Evolutionary conservation across 768 basidiomycete genomes (phyloP), one percentile per base, ranked within the genome.

Genomic region (Harrya chromipes): DNA sequence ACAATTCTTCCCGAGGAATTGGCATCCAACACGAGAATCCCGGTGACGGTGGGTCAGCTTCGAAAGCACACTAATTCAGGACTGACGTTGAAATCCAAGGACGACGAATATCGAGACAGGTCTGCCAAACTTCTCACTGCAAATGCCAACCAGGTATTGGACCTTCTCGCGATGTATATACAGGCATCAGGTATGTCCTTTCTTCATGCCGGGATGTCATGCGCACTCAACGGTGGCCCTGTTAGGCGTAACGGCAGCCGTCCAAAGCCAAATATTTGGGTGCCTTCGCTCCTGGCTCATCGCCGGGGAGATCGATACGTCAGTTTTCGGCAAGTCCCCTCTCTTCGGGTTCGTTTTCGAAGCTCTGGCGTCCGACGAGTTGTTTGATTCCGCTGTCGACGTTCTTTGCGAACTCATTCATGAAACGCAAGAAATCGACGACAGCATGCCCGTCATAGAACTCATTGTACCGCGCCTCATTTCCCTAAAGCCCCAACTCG

Each of bases 341-440:
- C 75, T 98, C 24, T 89, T 98, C 63, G 71, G 77, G 17, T 88
- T 81, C 64, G 76, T 86, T 20, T 98, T 98, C 63, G 83, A 88
- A 44, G 91, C 94, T 4, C 77, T 98, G 26, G 75, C 76, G 4
- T 85, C 85, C 4, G 90, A 94, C 16, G 80, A 83, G 38, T 77
- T 98, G n/a, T 98, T 98, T 64, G 97, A 99, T 59, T 68, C 85
- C 7, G 94, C 93, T 2, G 91, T 94, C 34, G 89, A 97, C 52
- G 85, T 90, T 31, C 77, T 98, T 50, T 94, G 91, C 67, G 93
- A 97, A 65, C 72, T 97, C 59, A 92, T 98, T 46, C 97, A 98
- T 69, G 97, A 99, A 68, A 98, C 97, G 0, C 94, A 97, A 69
- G 97, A 99, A 69, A 79, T 97, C 26, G 88, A 95, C 52, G 95